A percentile compares a stretch with the other conserved stretches of the same genome.
phyloP scores from a whole-genome alignment of 2,329 filamentous ascomycete species.

The Colletotrichum sp. region DNA sequence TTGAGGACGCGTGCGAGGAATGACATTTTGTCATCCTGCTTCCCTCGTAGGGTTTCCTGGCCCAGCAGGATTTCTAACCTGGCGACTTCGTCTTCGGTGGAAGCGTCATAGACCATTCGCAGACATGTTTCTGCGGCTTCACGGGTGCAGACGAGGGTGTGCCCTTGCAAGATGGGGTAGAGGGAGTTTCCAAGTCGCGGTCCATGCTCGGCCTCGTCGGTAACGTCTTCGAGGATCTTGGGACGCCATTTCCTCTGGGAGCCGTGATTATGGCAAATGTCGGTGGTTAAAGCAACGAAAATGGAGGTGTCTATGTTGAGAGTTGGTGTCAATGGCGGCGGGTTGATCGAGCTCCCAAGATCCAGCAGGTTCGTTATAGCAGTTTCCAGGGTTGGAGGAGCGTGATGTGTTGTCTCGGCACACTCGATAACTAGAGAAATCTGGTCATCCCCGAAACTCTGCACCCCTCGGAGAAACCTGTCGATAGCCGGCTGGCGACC shows the following conservation, averaged over 20 bases:
- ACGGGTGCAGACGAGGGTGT: conserved; percentile 39
- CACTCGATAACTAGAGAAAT: conserved; percentile 36
- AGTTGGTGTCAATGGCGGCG: conserved; percentile 32
- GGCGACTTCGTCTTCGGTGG: conserved; percentile 8
- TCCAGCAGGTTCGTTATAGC: conserved; percentile 35
- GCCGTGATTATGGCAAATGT: conserved; percentile 39
- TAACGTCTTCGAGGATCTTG: conserved; percentile 14
- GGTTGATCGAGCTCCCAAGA: conserved; percentile 23
- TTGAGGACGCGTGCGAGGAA: neutral
- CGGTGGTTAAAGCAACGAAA: conserved; percentile 42
- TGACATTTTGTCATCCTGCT: conserved; percentile 2
- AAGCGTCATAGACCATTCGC: conserved; percentile 15
- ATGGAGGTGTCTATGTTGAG: conserved; percentile 46
- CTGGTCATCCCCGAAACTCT: conserved; percentile 28
- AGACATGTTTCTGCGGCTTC: conserved; percentile 42
- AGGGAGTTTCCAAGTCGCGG: conserved; percentile 25
- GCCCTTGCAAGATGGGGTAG: conserved; percentile 35
- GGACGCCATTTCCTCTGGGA: conserved; percentile 35
- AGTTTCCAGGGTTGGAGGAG: conserved; percentile 26
- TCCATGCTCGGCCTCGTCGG: conserved; percentile 20
- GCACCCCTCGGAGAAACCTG: conserved; percentile 33
- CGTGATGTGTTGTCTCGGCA: conserved; percentile 19
- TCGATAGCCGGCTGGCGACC: conserved; percentile 31
- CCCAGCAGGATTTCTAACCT: conserved; percentile 6
- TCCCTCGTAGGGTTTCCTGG: neutral